Conservation (phyloP, 2,329 filamentous ascomycete genomes). For the Colletotrichum lentis region DNA sequence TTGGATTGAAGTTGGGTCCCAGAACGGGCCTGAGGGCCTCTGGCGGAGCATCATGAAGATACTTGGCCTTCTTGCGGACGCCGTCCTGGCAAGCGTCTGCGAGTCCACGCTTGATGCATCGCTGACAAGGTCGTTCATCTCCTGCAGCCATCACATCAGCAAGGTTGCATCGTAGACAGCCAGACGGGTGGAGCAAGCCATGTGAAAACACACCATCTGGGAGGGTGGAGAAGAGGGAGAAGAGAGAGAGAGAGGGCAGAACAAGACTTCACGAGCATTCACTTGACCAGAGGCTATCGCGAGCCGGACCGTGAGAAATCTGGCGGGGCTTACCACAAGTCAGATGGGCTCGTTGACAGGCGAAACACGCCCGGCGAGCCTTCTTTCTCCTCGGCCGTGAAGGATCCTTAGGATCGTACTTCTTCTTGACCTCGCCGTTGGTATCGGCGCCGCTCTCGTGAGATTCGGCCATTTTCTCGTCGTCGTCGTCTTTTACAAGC, state of each 20-base stretch:
- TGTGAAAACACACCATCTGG: conserved; percentile 7
- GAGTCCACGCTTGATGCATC: conserved; percentile 92
- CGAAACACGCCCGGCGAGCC: conserved; percentile 92
- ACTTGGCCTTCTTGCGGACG: conserved; percentile 98
- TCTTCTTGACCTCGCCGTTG: conserved; percentile 67
- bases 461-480: conserved; percentile 60
- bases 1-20: conserved; percentile 73
- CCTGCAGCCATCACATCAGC: conserved; percentile 61
- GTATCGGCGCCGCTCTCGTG: conserved; percentile 50
- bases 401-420: conserved; percentile 86
- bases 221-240: conserved; percentile 18
- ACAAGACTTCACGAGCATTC: conserved; percentile 33
- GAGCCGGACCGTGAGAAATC: conserved; percentile 21
- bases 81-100: conserved; percentile 94
- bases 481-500: conserved; percentile 57
- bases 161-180: conserved; percentile 13
- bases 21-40: conserved; percentile 89
- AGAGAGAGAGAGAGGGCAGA: conserved; percentile 20
- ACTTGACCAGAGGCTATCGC: conserved; percentile 27
- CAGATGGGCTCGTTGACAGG: conserved; percentile 95
- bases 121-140: conserved; percentile 91
- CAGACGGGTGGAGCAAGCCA: conserved; percentile 12
- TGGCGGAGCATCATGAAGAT: conserved; percentile 93
- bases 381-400: conserved; percentile 92
- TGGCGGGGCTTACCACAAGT: conserved; percentile 84